phyloP scores from a whole-genome alignment of 768 basidiomycete genomes.

The Mycena pura region DNA sequence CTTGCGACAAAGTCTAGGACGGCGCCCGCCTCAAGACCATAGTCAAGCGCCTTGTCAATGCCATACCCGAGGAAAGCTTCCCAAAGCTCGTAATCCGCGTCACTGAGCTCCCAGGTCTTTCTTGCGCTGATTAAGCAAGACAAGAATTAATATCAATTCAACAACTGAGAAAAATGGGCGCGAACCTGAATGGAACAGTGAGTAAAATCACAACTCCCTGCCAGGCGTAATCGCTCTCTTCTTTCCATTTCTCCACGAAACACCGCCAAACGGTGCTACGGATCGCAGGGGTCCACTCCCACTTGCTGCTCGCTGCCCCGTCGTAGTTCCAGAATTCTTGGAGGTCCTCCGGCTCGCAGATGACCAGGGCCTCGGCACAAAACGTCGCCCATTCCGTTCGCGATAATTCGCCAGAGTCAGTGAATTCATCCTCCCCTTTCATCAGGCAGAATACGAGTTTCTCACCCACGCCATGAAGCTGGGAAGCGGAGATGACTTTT shows the following conservation, averaged over 20 bases:
- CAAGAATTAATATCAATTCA: slow-evolving; percentile 8
- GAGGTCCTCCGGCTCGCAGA: slow-evolving; percentile 55
- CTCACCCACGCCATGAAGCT: slow-evolving; percentile 52
- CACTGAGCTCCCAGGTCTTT: slow-evolving; percentile 57
- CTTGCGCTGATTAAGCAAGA: slow-evolving; percentile 37
- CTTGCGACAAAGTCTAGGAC: slow-evolving; percentile 66
- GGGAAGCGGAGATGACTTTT: slow-evolving; percentile 46
- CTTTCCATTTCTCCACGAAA: slow-evolving; percentile 63
- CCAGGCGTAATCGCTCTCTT: slow-evolving; percentile 53
- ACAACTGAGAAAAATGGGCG: slow-evolving; percentile 27
- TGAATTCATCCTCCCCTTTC: slow-evolving; percentile 52
- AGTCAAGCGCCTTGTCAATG: slow-evolving; percentile 63
- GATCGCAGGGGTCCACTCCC: slow-evolving; percentile 48
- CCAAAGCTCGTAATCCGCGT: slow-evolving; percentile 66
- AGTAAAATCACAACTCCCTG: slow-evolving; percentile 61
- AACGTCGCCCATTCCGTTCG: slow-evolving; percentile 65
- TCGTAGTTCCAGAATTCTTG: slow-evolving; percentile 59
- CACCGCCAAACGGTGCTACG: slow-evolving; percentile 62
- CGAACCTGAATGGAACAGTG: slow-evolving; percentile 69
- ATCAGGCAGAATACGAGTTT: slow-evolving; percentile 57
- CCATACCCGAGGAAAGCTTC: slow-evolving; percentile 59
- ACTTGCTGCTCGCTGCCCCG: slow-evolving; percentile 29
- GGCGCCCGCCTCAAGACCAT: slow-evolving; percentile 56
- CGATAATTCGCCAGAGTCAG: slow-evolving; percentile 51
- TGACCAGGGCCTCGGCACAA: slow-evolving; percentile 59